phyloP scores from a whole-genome alignment of 2,329 filamentous ascomycete species.

The Calonectria hawksworthii region DNA sequence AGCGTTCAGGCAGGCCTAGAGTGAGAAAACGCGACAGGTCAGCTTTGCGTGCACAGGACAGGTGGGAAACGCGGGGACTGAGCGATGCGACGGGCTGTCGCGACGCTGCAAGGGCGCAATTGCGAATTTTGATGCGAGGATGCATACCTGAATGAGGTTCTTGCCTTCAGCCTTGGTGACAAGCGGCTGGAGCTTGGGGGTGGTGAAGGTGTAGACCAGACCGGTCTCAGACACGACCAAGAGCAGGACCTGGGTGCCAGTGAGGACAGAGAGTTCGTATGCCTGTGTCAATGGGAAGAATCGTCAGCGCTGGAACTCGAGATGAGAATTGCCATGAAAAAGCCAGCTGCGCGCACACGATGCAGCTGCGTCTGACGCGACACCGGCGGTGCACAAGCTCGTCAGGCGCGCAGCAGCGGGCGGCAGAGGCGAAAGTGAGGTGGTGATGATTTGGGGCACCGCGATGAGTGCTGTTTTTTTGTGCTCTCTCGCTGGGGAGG shows the following conservation, averaged over 20 bases:
- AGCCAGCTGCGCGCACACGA: not conserved
- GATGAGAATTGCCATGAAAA: not conserved
- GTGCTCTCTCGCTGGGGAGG: not conserved
- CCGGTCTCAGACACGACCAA: constrained; percentile 98
- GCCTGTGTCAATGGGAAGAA: constrained; percentile 69
- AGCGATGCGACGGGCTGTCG: constrained; percentile 1
- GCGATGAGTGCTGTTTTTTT: constrained; percentile 9
- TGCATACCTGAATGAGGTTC: constrained; percentile 95
- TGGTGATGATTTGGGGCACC: not conserved
- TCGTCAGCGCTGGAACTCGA: constrained; percentile 35
- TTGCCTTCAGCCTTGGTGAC: constrained; percentile 99
- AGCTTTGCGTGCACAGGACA: not conserved
- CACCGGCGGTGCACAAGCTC: constrained; percentile 1
- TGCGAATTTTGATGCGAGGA: constrained; percentile 29
- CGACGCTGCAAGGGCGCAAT: not conserved
- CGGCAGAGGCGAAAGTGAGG: not conserved
- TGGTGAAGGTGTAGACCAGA: constrained; percentile 98
- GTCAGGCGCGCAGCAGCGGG: not conserved
- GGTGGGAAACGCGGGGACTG: constrained; percentile 5
- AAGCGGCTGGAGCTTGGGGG: constrained; percentile 96
- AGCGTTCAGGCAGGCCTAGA: constrained; percentile 95
- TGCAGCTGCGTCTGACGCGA: constrained; percentile 7
- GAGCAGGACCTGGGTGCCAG: constrained; percentile 95
- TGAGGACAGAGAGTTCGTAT: constrained; percentile 97
- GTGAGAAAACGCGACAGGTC: constrained; percentile 31